A percentile compares a stretch with the other conserved stretches of the same genome.
Conservation (phyloP, 2,329 filamentous ascomycete species). For the Diplocarpon mali region DNA sequence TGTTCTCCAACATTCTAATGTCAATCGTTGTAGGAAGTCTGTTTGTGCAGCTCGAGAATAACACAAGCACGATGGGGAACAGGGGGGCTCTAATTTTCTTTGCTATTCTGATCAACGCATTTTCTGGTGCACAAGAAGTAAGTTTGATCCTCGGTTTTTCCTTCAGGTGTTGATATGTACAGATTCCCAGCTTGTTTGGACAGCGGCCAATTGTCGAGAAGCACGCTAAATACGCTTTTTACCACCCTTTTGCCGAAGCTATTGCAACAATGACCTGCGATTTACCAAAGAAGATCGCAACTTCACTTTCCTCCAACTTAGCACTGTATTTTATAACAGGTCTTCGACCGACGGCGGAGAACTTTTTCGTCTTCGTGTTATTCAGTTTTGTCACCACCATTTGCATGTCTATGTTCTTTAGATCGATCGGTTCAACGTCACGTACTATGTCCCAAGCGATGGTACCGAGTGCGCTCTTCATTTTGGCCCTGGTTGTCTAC, state of each 20-base stretch:
- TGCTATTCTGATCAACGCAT: conserved; percentile 54
- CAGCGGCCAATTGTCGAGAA: conserved; percentile 51
- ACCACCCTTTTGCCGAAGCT: conserved; percentile 81
- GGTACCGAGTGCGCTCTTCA: conserved; percentile 44
- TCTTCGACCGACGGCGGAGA: conserved; percentile 47
- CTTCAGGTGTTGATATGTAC: conserved; percentile 27
- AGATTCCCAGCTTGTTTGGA: conserved; percentile 50
- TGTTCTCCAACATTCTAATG: conserved; percentile 31
- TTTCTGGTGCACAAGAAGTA: conserved; percentile 45
- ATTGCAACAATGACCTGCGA: conserved; percentile 78
- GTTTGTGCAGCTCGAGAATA: too few relatives aligned
- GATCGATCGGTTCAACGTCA: conserved; percentile 64
- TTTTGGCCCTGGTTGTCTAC: conserved; percentile 19
- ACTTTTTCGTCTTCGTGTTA: conserved; percentile 68
- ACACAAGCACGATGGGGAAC: too few relatives aligned
- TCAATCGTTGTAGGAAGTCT: conserved; percentile 41
- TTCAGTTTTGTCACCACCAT: conserved; percentile 17
- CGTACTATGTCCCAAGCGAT: conserved; percentile 56
- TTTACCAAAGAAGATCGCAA: conserved; percentile 68
- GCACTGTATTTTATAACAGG: conserved; percentile 81
- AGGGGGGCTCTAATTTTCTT: conserved; percentile 55
- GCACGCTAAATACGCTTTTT: conserved; percentile 77
- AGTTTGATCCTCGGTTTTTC: background rate
- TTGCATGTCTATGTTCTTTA: conserved; percentile 77
- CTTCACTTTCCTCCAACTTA: conserved; percentile 67